Evolutionary conservation across 495 filamentous ascomycete species (phyloP), one percentile per base, ranked within the genome.

Genomic region (Penicillium desertorum): DNA sequence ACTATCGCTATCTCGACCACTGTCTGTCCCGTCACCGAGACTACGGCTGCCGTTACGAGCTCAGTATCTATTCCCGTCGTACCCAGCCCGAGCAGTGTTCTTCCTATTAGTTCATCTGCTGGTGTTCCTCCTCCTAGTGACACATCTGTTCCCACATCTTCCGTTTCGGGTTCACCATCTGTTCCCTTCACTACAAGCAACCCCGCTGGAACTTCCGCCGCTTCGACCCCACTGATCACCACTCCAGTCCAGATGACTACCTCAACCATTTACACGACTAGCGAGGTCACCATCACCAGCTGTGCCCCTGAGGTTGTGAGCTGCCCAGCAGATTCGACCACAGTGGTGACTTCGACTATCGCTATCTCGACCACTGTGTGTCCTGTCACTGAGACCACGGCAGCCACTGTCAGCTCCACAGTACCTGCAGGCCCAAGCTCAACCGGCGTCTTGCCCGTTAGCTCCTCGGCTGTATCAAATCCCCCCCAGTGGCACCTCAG

Each of bases 1-100:
- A 76, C 81, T 22, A 75, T 85, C 61, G 66, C 83, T n/a, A 58
- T 86, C 59, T 82, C 78, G 30, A 87, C 85, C 17, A 87, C 85
- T 45, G 68, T 85, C 49, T 81, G 79, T 65, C 82, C 86, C 32
- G 79, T 83, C 43, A 70, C 76, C 10, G 70, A 70, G 45, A 73
- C 69, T 27, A 62, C 68, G 29, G 58, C 62, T 32, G 54, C 59
- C 11, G 54, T 36, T 36, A 48, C 48, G 22, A 51, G 30, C 27
- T 42, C 58, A 36, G 36, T 66, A 7, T 51, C 59, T 29, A 8
- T 39, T 3, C 52, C 52, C 19, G 42, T 3, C 12, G 41, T 17
- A 4, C 51, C 52, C 1, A 25, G 37, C 14, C 47, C 47, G 1
- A 58, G 29, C 34, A 14, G 30, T 16, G 32, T 51, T 20, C 29